phyloP scores from a whole-genome alignment of 2,329 filamentous ascomycete genomes.

The Ophiocordyceps camponoti-saundersi region DNA sequence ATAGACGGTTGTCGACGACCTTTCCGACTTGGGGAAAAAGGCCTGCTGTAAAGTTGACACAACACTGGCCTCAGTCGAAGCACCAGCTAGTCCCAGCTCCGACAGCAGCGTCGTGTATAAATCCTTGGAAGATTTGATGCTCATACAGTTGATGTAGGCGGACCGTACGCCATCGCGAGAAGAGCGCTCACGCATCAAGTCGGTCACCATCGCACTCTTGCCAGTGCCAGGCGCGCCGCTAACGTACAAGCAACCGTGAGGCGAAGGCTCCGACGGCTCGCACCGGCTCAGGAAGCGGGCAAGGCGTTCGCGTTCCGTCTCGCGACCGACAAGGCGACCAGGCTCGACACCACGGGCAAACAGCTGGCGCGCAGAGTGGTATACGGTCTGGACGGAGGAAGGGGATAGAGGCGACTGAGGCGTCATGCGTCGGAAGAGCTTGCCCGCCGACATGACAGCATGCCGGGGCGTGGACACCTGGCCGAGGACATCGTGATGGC shows the following conservation, averaged over 20 bases:
- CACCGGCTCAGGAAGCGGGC: conserved; percentile 50
- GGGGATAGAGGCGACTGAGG: conserved; percentile 60
- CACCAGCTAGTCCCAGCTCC: conserved; percentile 41
- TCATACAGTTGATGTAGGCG: conserved; percentile 92
- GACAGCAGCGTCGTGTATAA: conserved; percentile 67
- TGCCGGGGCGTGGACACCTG: conserved; percentile 69
- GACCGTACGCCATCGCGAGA: conserved; percentile 40
- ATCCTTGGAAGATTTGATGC: conserved; percentile 75
- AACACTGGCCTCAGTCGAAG: conserved; percentile 48
- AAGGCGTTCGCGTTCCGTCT: conserved; percentile 49
- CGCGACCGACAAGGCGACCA: conserved; percentile 60
- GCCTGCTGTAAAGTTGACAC: conserved; percentile 50
- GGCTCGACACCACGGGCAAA: conserved; percentile 69
- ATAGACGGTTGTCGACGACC: conserved; percentile 35
- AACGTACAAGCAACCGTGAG: conserved; percentile 77
- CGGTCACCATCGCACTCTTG: conserved; percentile 84
- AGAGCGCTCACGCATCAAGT: conserved; percentile 49
- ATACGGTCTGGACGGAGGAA: conserved; percentile 54
- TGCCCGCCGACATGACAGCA: conserved; percentile 61
- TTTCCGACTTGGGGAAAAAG: conserved; percentile 47
- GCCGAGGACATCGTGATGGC: conserved; percentile 63
- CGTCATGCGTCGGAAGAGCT: conserved; percentile 60
- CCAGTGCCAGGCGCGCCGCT: conserved; percentile 92
- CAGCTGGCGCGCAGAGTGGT: conserved; percentile 71
- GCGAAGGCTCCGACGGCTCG: conserved; percentile 36